Evolutionary conservation across 2,329 filamentous ascomycete species (phyloP).

Genomic region (Lecanicillium sp.): DNA sequence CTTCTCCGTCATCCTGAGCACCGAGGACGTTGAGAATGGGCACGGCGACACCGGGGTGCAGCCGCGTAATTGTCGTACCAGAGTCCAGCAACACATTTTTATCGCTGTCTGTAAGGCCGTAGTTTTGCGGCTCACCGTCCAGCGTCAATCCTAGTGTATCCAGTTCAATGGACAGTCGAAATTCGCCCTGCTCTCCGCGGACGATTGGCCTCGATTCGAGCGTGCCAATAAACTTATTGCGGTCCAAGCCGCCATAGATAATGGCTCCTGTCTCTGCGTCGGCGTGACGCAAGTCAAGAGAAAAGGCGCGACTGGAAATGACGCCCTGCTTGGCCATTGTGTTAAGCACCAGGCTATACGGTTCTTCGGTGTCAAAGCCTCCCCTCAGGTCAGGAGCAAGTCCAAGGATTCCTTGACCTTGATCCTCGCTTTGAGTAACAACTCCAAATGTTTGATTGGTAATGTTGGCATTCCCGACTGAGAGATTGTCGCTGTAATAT

Average conservation of each 20-base stretch:
- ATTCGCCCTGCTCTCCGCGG: conserved; percentile 24
- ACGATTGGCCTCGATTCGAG: conserved; percentile 36
- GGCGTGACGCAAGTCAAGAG: conserved; percentile 39
- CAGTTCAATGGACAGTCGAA: conserved; percentile 27
- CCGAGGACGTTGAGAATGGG: conserved; percentile 35
- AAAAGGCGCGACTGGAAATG: conserved; percentile 41
- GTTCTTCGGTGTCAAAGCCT: conserved; percentile 26
- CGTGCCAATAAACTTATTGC: conserved; percentile 39
- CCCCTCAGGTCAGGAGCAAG: conserved; percentile 33
- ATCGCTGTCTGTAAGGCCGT: conserved; percentile 20
- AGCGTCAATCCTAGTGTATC: conserved; percentile 23
- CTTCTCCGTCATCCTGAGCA: conserved; percentile 28
- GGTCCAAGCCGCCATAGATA: conserved; percentile 46
- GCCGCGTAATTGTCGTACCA: conserved; percentile 40
- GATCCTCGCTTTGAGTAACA: conserved; percentile 33
- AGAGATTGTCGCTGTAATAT: conserved; percentile 38
- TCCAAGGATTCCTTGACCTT: conserved; percentile 43
- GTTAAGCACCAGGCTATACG: conserved; percentile 47
- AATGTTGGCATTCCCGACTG: conserved; percentile 33
- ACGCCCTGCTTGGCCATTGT: conserved; percentile 36
- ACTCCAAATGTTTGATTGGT: conserved; percentile 42
- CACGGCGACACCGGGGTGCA: conserved; percentile 33
- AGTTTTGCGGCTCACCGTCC: conserved; percentile 12
- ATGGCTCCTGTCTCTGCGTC: conserved; percentile 36
- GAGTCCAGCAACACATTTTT: conserved; percentile 41